A percentile compares a stretch with the other conserved stretches of the same genome.
These are phyloP conservation scores for Juncus inflexus DNA, from an alignment of 176 grass and related monocot species.

Conservation along the genomic window DNA sequence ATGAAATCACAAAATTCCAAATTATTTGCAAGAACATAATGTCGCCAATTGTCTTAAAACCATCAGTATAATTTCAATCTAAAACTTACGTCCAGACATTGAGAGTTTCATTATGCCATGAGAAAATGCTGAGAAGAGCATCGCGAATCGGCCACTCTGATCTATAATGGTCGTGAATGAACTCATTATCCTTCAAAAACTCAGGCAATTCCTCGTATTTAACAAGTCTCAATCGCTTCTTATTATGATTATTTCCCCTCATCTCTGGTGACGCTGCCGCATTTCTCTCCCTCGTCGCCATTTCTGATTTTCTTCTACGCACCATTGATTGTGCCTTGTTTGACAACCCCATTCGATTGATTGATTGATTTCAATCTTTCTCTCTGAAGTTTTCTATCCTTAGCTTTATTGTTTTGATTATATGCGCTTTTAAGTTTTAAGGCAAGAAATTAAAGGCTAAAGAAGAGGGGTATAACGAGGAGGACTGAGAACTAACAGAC, in stretches of 20 bases:
- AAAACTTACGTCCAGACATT: constrained; percentile 89
- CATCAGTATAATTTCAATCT: no score
- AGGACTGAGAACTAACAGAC: no score
- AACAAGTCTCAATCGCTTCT: constrained; percentile 37
- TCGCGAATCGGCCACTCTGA: constrained; percentile 81
- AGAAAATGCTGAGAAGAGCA: constrained; percentile 84
- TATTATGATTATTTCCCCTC: not conserved
- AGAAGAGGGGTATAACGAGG: no score
- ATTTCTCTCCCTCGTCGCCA: not conserved
- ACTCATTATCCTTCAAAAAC: constrained; percentile 94
- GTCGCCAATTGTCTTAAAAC: no score
- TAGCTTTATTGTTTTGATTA: no score
- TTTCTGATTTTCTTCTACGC: constrained; percentile 28
- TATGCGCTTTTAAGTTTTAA: no score
- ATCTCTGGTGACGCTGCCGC: not conserved
- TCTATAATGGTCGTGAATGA: constrained; percentile 75
- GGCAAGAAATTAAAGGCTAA: no score
- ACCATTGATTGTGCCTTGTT: not conserved
- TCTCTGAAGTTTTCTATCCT: no score
- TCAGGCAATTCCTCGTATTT: constrained; percentile 93
- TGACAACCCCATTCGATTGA: constrained; percentile 10
- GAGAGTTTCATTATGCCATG: constrained; percentile 99
- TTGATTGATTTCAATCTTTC: not conserved
- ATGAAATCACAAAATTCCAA: not conserved
- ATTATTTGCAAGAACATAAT: not conserved